Percentiles rank a stretch among this genome's conserved stretches.
These are phyloP conservation scores for Arachnomyces sp. DNA, from an alignment of 2,329 filamentous ascomycete genomes.

Conservation along the genomic window DNA sequence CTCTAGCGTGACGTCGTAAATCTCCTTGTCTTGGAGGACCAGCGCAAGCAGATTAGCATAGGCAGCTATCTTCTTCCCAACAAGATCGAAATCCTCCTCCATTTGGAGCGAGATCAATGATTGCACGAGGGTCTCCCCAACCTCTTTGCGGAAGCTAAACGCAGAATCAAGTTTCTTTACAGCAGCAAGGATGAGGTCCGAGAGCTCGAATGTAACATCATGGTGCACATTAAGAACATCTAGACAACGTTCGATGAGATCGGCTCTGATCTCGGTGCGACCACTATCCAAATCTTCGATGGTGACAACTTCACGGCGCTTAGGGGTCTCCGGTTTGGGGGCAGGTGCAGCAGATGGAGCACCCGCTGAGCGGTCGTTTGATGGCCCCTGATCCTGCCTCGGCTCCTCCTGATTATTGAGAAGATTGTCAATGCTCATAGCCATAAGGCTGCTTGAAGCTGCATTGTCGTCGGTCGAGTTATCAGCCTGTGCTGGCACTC, in stretches of 20 bases:
- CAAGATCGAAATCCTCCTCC: slow-evolving; percentile 47
- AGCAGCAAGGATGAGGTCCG: slow-evolving; percentile 73
- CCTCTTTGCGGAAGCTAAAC: slow-evolving; percentile 56
- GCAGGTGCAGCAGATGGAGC: slow-evolving; percentile 16
- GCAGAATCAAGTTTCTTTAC: slow-evolving; percentile 54
- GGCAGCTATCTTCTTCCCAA: slow-evolving; percentile 67
- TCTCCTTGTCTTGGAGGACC: slow-evolving; percentile 70
- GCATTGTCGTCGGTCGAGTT: slow-evolving; percentile 17
- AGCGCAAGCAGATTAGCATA: slow-evolving; percentile 88
- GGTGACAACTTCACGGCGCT: slow-evolving; percentile 38
- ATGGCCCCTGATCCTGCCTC: slow-evolving; percentile 17
- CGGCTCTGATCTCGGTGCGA: slow-evolving; percentile 61
- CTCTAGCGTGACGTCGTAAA: slow-evolving; percentile 68
- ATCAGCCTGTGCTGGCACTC: slow-evolving; percentile 16
- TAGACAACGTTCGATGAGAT: slow-evolving; percentile 80
- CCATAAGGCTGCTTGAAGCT: slow-evolving; percentile 28
- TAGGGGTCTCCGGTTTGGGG: slow-evolving; percentile 16
- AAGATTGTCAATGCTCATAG: slow-evolving; percentile 37
- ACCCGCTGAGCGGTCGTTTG: slow-evolving; percentile 15
- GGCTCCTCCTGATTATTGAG: slow-evolving; percentile 25
- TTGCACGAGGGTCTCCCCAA: slow-evolving; percentile 73
- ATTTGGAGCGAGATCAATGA: slow-evolving; percentile 64
- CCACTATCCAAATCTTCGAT: slow-evolving; percentile 73
- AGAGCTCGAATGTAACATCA: slow-evolving; percentile 79
- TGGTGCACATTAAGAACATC: slow-evolving; percentile 85